phyloP scores from a whole-genome alignment of 2,329 filamentous ascomycete genomes.

The Cercospora sp. region DNA sequence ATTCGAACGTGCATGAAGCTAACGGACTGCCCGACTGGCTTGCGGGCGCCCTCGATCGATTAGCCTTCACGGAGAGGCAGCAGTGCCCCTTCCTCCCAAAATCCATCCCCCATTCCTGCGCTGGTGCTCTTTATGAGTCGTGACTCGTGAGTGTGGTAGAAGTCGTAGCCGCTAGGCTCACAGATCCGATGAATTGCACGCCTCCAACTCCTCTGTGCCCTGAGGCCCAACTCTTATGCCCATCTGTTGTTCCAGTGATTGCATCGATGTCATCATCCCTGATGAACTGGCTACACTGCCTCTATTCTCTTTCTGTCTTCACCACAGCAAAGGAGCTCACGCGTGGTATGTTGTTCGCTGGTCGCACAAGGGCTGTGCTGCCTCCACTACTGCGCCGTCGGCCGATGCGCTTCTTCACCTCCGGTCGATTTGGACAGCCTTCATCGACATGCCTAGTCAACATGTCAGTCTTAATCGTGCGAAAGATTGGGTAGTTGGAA shows the following conservation, averaged over 20 bases:
- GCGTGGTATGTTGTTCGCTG: not conserved
- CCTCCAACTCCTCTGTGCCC: slow-evolving; percentile 4
- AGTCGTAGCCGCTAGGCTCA: slow-evolving; percentile 10
- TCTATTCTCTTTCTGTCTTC: not conserved
- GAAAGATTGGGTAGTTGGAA: not conserved
- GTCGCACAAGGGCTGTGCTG: not conserved
- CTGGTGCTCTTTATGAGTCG: not conserved
- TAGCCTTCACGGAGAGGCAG: not conserved
- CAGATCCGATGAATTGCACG: not conserved
- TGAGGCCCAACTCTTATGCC: not conserved
- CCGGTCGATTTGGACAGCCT: slow-evolving; percentile 65
- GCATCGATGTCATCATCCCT: not conserved
- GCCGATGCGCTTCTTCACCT: slow-evolving; percentile 25
- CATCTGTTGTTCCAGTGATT: not conserved
- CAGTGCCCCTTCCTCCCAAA: not conserved
- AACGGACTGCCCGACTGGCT: slow-evolving; percentile 13
- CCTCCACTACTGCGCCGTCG: slow-evolving; percentile 2
- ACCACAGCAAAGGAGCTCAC: not conserved
- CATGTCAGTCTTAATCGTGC: slow-evolving; percentile 1
- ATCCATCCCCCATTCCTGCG: not conserved
- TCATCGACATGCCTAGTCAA: slow-evolving; percentile 69
- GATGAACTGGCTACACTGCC: not conserved
- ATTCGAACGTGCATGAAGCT: slow-evolving; percentile 14
- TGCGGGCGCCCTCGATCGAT: not conserved
- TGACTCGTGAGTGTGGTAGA: not conserved